A percentile compares a stretch with the other conserved stretches of the same genome.
Conservation (phyloP, 306 rosid species). For the Chamaecrista fasciculata region DNA sequence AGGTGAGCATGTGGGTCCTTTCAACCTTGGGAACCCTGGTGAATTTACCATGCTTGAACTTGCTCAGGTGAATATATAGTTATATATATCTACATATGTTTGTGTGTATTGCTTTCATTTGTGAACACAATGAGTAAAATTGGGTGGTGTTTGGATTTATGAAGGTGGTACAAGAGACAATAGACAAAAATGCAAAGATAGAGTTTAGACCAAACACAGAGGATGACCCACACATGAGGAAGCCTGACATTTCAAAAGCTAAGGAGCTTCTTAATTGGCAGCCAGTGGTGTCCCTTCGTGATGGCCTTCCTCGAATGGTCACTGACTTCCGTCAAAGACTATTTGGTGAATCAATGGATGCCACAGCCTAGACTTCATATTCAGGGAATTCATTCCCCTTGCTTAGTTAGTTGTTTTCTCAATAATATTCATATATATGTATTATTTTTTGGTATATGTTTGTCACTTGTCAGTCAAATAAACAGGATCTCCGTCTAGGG, state of each 20-base stretch:
- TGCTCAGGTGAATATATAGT: conserved; percentile 60
- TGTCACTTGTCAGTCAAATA: conserved; percentile 27
- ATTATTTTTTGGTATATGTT: conserved; percentile 13
- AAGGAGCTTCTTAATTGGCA: background rate
- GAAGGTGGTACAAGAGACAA: conserved; percentile 20
- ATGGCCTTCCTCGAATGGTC: background rate
- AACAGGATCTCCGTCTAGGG: conserved; percentile 6
- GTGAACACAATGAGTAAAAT: background rate
- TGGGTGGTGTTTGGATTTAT: background rate
- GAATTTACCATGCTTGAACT: conserved; percentile 98
- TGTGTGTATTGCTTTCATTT: background rate
- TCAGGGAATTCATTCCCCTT: background rate
- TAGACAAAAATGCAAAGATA: background rate
- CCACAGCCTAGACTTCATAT: no score
- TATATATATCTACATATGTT: background rate
- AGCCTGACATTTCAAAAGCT: background rate
- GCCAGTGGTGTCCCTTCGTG: background rate
- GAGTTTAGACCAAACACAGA: background rate
- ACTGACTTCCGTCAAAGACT: background rate
- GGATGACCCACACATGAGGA: background rate
- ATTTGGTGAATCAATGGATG: background rate
- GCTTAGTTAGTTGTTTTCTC: conserved; percentile 2
- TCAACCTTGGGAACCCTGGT: conserved; percentile 92
- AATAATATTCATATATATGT: conserved; percentile 11
- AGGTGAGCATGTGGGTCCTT: conserved; percentile 86